phyloP scores from a whole-genome alignment of 2,329 filamentous ascomycete genomes.

The Fusarium sulawesiense region DNA sequence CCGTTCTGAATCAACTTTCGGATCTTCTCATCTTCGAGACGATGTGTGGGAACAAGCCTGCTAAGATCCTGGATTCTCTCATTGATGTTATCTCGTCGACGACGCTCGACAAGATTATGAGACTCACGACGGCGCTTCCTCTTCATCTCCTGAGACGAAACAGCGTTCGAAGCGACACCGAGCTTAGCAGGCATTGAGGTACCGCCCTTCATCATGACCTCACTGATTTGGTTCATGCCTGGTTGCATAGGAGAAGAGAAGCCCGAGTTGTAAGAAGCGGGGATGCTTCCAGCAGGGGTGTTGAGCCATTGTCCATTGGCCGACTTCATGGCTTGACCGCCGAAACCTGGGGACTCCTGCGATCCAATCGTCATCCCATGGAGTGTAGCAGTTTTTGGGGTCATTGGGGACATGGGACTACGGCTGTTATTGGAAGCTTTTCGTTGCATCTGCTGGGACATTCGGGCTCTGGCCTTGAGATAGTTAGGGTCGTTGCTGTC shows the following conservation, averaged over 20 bases:
- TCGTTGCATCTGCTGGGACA: conserved; percentile 74
- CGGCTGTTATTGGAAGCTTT: conserved; percentile 79
- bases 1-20: conserved; percentile 95
- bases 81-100: conserved; percentile 97
- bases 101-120: conserved; percentile 95
- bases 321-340: conserved; percentile 85
- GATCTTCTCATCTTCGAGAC: conserved; percentile 96
- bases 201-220: conserved; percentile 88
- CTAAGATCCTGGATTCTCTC: conserved; percentile 97
- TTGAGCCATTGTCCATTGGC: conserved; percentile 91
- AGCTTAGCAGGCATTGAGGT: conserved; percentile 93
- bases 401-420: conserved; percentile 73
- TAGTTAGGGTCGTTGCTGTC: conserved; percentile 66
- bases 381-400: conserved; percentile 84
- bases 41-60: conserved; percentile 89
- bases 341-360: conserved; percentile 77
- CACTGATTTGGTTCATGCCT: conserved; percentile 81
- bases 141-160: conserved; percentile 93
- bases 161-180: conserved; percentile 60
- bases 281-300: conserved; percentile 79
- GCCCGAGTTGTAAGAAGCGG: conserved; percentile 88
- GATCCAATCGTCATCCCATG: conserved; percentile 75
- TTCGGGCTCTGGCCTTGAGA: conserved; percentile 68
- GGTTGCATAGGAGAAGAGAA: conserved; percentile 84
- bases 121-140: conserved; percentile 90